These are phyloP conservation scores for Verruconis gallopava DNA, from an alignment of 2,329 filamentous ascomycete species.

Conservation along the genomic window DNA sequence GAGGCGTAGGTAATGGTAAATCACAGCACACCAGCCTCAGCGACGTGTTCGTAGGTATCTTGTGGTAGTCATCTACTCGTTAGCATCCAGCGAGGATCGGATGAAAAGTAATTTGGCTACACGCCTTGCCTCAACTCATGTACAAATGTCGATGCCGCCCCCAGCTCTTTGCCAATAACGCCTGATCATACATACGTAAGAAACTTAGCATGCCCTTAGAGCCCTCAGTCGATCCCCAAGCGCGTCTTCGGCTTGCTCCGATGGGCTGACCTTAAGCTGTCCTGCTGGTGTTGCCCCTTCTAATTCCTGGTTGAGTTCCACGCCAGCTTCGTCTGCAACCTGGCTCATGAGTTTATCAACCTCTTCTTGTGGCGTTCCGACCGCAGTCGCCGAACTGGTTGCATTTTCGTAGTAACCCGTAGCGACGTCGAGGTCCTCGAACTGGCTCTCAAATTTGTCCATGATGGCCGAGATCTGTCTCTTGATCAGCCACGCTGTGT, in stretches of 20 bases:
- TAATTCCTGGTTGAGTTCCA: slow-evolving; percentile 70
- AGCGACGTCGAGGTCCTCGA: slow-evolving; percentile 38
- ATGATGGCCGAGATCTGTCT: slow-evolving; percentile 49
- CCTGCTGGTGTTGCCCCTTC: slow-evolving; percentile 39
- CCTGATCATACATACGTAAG: too few relatives aligned
- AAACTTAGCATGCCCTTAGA: slow-evolving; percentile 25
- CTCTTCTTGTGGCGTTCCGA: slow-evolving; percentile 65
- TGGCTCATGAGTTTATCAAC: slow-evolving; percentile 77
- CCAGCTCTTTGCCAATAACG: too few relatives aligned
- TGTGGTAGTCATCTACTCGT: too few relatives aligned
- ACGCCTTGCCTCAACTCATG: too few relatives aligned
- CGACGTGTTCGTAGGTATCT: too few relatives aligned
- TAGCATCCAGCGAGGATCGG: too few relatives aligned
- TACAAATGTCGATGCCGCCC: too few relatives aligned
- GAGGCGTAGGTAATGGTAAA: too few relatives aligned
- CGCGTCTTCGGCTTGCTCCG: slow-evolving; percentile 66
- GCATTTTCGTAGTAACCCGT: slow-evolving; percentile 72
- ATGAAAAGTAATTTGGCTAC: too few relatives aligned
- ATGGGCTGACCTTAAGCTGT: slow-evolving; percentile 49
- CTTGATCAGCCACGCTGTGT: not conserved
- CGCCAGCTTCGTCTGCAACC: slow-evolving; percentile 75
- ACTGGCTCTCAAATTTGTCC: slow-evolving; percentile 50
- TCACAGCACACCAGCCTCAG: too few relatives aligned
- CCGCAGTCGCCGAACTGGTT: slow-evolving; percentile 64
- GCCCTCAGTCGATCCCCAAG: slow-evolving; percentile 47